A percentile compares a stretch with the other conserved stretches of the same genome.
These are phyloP conservation scores for Backusella tuberculispora DNA, from an alignment of 192 early-diverging fungal genomes.

Conservation along the genomic window DNA sequence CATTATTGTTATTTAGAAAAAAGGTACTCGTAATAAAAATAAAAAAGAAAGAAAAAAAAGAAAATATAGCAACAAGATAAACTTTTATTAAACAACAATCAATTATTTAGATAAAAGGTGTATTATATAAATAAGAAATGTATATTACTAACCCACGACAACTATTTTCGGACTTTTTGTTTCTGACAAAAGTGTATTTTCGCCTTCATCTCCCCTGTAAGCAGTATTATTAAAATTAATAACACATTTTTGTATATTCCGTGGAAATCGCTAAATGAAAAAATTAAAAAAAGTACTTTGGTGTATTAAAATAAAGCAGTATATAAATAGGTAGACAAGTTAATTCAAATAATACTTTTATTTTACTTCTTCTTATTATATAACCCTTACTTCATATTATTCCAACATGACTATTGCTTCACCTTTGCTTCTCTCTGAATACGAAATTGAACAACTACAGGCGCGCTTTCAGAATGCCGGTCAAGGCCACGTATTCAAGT, in stretches of 20 bases:
- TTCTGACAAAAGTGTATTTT: neutral
- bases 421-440: neutral
- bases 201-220: constrained; percentile 5
- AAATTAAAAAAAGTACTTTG: neutral
- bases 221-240: neutral
- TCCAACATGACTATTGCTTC: constrained; percentile 19
- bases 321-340: neutral
- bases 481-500: constrained; percentile 85
- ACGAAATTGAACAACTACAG: constrained; percentile 25
- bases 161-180: constrained; percentile 9
- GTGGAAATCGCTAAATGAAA: constrained; percentile 4
- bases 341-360: neutral
- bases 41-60: neutral
- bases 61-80: neutral
- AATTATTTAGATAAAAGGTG: neutral
- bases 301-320: neutral
- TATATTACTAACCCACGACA: neutral
- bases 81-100: neutral
- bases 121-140: neutral
- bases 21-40: neutral
- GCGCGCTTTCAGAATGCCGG: constrained; percentile 61
- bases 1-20: neutral
- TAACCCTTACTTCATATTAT: neutral
- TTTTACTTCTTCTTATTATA: neutral
- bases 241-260: constrained; percentile 7